Evolutionary conservation across 768 basidiomycete species (phyloP).

Genomic region (Termitomyces heimii): DNA sequence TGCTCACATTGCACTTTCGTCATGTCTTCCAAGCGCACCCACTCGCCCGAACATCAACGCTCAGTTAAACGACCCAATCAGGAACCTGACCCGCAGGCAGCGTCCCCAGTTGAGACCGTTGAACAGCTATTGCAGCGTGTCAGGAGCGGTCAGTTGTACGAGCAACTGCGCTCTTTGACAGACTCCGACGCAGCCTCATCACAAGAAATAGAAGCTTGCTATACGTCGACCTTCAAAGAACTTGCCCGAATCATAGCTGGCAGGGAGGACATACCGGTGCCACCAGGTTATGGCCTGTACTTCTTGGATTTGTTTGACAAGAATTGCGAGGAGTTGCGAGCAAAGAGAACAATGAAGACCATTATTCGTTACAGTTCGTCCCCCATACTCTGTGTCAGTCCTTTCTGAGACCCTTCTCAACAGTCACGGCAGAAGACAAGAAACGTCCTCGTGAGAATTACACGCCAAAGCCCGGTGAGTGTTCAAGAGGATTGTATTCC

Average conservation of each 20-base stretch:
- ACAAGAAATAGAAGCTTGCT: background rate
- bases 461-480: background rate
- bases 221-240: background rate
- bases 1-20: too few relatives aligned
- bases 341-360: background rate
- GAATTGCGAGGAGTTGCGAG: too few relatives aligned
- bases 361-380: background rate
- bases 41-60: too few relatives aligned
- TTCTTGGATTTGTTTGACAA: too few relatives aligned
- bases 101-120: too few relatives aligned
- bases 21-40: too few relatives aligned
- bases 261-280: background rate
- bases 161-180: background rate
- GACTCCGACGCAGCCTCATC: background rate
- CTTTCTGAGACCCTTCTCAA: background rate
- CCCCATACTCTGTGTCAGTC: background rate
- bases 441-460: background rate
- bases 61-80: too few relatives aligned
- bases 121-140: too few relatives aligned
- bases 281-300: background rate
- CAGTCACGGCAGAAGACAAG: background rate
- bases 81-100: too few relatives aligned
- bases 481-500: background rate
- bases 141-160: too few relatives aligned
- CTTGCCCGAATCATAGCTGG: background rate